These are phyloP conservation scores for Schwanniomyces polymorphus DNA, from an alignment of 805 yeast genomes.

Conservation along the genomic window DNA sequence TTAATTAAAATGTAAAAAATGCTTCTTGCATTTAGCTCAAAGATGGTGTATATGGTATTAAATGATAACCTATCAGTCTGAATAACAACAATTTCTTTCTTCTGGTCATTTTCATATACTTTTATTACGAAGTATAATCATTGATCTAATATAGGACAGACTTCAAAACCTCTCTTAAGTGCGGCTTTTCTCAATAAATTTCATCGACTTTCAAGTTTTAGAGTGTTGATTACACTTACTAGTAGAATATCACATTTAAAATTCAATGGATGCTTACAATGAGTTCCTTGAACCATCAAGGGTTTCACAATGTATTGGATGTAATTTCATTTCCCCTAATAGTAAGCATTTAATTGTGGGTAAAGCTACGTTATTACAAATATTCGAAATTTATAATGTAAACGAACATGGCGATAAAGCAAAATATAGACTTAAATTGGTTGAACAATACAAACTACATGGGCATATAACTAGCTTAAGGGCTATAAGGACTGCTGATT, in stretches of 20 bases:
- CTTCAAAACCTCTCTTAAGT: slow-evolving; percentile 8
- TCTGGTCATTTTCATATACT: not conserved
- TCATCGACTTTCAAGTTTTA: not conserved
- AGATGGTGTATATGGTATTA: no score
- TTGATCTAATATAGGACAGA: not conserved
- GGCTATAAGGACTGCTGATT: slow-evolving; percentile 48
- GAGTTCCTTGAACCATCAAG: slow-evolving; percentile 76
- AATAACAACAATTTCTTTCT: not conserved
- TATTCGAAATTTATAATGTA: slow-evolving; percentile 45
- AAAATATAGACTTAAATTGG: slow-evolving; percentile 28
- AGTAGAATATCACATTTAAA: slow-evolving; percentile 3
- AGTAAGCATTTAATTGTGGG: slow-evolving; percentile 63
- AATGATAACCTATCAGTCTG: no score
- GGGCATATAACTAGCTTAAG: slow-evolving; percentile 67
- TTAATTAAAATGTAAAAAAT: not conserved
- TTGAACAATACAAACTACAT: slow-evolving; percentile 67
- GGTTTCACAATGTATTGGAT: slow-evolving; percentile 59
- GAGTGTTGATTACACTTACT: not conserved
- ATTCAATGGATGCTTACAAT: slow-evolving; percentile 72
- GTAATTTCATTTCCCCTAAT: slow-evolving; percentile 47
- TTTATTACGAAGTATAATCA: no score
- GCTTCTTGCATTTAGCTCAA: not conserved
- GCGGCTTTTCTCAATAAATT: slow-evolving; percentile 4
- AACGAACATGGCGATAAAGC: slow-evolving; percentile 17
- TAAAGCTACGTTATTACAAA: slow-evolving; percentile 67